phyloP scores from a whole-genome alignment of 345 rosid genomes.

The Pseudoturritis turrita region DNA sequence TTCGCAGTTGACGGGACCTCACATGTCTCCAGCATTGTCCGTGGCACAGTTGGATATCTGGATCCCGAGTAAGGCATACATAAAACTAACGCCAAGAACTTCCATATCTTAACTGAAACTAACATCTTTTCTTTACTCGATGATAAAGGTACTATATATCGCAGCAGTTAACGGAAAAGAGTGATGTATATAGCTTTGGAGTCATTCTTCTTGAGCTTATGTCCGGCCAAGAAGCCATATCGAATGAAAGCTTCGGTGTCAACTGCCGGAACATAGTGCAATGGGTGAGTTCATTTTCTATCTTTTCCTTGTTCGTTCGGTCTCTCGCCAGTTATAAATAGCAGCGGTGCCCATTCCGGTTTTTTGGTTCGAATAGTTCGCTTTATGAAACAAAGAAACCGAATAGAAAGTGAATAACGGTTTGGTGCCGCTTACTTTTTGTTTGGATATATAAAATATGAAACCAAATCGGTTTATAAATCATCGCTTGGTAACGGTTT shows the following conservation, averaged over 20 bases:
- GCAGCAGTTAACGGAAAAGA: constrained; percentile 95
- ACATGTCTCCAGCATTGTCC: constrained; percentile 95
- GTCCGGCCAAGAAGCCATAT: constrained; percentile 96
- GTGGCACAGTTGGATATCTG: constrained; percentile 97
- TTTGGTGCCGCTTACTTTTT: too few relatives aligned
- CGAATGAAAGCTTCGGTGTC: constrained; percentile 79
- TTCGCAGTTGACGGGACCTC: constrained; percentile 84
- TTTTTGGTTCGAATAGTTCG: too few relatives aligned
- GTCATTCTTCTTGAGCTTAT: constrained; percentile 95
- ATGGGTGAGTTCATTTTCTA: constrained; percentile 61
- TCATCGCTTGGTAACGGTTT: background rate
- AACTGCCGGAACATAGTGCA: constrained; percentile 97
- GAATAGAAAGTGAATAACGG: too few relatives aligned
- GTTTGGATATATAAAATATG: background rate
- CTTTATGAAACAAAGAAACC: too few relatives aligned
- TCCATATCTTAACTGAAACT: background rate
- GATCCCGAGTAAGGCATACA: constrained; percentile 83
- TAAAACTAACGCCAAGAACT: background rate
- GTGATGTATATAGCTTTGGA: constrained; percentile 97
- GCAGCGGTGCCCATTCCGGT: too few relatives aligned
- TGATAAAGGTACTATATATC: constrained; percentile 82
- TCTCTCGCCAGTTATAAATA: too few relatives aligned
- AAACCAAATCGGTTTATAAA: background rate
- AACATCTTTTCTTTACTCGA: background rate
- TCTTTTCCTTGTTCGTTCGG: background rate